These are phyloP conservation scores for Paracamarosporium sp. DNA, from an alignment of 2,329 filamentous ascomycete genomes.

Conservation along the genomic window DNA sequence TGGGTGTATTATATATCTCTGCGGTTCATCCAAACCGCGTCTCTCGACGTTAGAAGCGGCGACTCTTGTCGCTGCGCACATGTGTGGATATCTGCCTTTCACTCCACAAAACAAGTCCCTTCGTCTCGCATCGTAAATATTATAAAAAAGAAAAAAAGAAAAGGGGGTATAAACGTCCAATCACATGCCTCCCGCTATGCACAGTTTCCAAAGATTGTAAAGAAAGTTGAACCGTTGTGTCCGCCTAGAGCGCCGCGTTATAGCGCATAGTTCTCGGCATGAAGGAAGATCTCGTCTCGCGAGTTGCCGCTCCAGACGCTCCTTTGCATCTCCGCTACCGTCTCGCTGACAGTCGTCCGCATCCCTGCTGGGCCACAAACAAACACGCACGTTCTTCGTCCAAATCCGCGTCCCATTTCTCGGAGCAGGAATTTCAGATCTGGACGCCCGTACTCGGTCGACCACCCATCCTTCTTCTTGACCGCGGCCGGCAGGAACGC, in stretches of 20 bases:
- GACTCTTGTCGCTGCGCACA: neutral
- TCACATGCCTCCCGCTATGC: slow-evolving; percentile 29
- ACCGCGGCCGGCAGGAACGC: slow-evolving; percentile 71
- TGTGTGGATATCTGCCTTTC: neutral
- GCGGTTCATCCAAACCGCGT: neutral
- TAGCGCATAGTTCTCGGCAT: slow-evolving; percentile 93
- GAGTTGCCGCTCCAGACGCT: slow-evolving; percentile 80
- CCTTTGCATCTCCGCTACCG: slow-evolving; percentile 81
- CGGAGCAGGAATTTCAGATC: slow-evolving; percentile 86
- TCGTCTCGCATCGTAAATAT: neutral
- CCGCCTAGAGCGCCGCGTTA: slow-evolving; percentile 49
- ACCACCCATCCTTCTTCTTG: slow-evolving; percentile 75
- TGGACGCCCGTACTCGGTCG: slow-evolving; percentile 88
- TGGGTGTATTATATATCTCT: neutral
- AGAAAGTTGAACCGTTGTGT: neutral
- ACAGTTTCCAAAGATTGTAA: slow-evolving; percentile 27
- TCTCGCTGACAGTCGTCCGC: slow-evolving; percentile 85
- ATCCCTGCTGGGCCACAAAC: slow-evolving; percentile 90
- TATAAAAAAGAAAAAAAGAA: slow-evolving; percentile 1
- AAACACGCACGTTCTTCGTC: slow-evolving; percentile 84
- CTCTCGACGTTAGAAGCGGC: neutral
- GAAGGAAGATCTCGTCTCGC: slow-evolving; percentile 89
- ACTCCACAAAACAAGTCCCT: neutral
- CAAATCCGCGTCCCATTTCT: slow-evolving; percentile 82
- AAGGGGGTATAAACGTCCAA: slow-evolving; percentile 19